phyloP scores from a whole-genome alignment of 495 filamentous ascomycete genomes.

The Neurospora sp. region DNA sequence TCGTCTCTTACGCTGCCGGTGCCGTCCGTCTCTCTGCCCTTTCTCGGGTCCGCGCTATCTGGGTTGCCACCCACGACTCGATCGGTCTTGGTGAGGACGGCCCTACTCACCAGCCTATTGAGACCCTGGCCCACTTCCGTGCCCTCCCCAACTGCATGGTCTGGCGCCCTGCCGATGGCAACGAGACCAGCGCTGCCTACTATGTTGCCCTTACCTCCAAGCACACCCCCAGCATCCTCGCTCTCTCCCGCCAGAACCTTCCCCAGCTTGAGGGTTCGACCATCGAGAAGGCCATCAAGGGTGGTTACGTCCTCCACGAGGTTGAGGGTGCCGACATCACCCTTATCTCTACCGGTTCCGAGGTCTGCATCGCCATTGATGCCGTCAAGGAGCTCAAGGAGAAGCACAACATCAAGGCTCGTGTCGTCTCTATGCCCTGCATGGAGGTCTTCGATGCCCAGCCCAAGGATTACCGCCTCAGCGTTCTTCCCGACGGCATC shows the following conservation, averaged over 20 bases:
- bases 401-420: constrained; percentile 76
- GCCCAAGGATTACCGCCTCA: constrained; percentile 84
- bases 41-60: constrained; percentile 85
- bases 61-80: constrained; percentile 97
- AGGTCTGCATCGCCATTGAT: constrained; percentile 89
- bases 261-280: constrained; percentile 92
- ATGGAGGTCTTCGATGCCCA: constrained; percentile 96
- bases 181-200: constrained; percentile 97
- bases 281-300: constrained; percentile 80
- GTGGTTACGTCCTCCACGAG: constrained; percentile 86
- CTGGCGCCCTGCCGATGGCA: constrained; percentile 97
- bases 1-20: constrained; percentile 96
- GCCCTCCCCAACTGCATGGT: constrained; percentile 99
- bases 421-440: constrained; percentile 93
- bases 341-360: constrained; percentile 88
- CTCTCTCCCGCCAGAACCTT: constrained; percentile 95
- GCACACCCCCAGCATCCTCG: constrained; percentile 84
- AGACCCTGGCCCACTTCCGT: constrained; percentile 99
- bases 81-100: constrained; percentile 99
- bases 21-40: constrained; percentile 89
- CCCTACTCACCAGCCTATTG: constrained; percentile 97
- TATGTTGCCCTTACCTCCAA: constrained; percentile 88
- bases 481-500: constrained; percentile 87
- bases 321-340: constrained; percentile 77
- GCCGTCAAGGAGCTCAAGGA: constrained; percentile 84